Evolutionary conservation across 2,329 filamentous ascomycete species (phyloP).

Genomic region (Neofusicoccum sp.): DNA sequence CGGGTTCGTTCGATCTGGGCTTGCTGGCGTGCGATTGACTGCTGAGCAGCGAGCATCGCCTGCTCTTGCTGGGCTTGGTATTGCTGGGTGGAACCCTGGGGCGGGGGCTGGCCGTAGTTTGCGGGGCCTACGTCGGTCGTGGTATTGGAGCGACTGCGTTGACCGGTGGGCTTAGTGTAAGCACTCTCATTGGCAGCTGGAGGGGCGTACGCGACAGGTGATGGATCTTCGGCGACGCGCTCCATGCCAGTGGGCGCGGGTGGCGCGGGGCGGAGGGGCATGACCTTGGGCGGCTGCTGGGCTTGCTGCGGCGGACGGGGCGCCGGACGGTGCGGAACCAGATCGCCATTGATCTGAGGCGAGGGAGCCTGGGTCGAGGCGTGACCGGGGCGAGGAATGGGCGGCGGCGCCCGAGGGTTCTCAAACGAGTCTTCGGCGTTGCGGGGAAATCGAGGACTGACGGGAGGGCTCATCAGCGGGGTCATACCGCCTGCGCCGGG

Average conservation of each 20-base stretch:
- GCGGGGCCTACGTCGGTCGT: slow-evolving; percentile 39
- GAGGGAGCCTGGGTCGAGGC: slow-evolving; percentile 49
- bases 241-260: slow-evolving; percentile 52
- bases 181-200: slow-evolving; percentile 28
- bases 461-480: slow-evolving; percentile 72
- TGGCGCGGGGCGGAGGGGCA: slow-evolving; percentile 60
- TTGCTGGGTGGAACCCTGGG: slow-evolving; percentile 42
- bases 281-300: slow-evolving; percentile 47
- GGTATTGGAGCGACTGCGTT: slow-evolving; percentile 48
- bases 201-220: slow-evolving; percentile 46
- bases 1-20: slow-evolving; percentile 73
- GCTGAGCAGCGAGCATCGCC: slow-evolving; percentile 77
- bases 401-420: slow-evolving; percentile 90
- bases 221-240: slow-evolving; percentile 37
- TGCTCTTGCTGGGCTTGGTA: slow-evolving; percentile 80
- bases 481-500: slow-evolving; percentile 36
- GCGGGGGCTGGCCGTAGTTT: slow-evolving; percentile 16
- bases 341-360: slow-evolving; percentile 45
- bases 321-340: slow-evolving; percentile 81
- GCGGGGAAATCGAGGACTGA: slow-evolving; percentile 83
- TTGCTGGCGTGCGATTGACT: slow-evolving; percentile 60
- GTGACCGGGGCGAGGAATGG: slow-evolving; percentile 64
- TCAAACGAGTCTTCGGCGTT: slow-evolving; percentile 90
- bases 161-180: slow-evolving; percentile 36
- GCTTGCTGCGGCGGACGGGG: slow-evolving; percentile 73